phyloP scores from a whole-genome alignment of 2,329 filamentous ascomycete genomes.

The Apiospora phragmitis region DNA sequence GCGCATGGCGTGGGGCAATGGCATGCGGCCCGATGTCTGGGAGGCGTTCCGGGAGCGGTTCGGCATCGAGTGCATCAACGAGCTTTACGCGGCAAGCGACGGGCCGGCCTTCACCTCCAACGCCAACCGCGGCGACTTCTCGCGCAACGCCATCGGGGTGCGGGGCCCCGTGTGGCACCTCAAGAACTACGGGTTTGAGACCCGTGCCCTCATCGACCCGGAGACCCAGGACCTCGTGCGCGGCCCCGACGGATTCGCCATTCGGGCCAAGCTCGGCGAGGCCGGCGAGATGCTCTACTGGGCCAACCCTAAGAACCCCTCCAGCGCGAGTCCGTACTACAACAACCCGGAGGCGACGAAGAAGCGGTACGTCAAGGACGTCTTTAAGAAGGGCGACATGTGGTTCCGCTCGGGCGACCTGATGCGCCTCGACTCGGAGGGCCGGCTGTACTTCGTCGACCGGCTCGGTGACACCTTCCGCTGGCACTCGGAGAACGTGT shows the following conservation, averaged over 20 bases:
- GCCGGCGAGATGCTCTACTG: slow-evolving; percentile 72
- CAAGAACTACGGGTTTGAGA: slow-evolving; percentile 52
- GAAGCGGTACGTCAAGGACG: slow-evolving; percentile 62
- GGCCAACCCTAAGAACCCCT: slow-evolving; percentile 45
- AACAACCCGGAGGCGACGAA: slow-evolving; percentile 59
- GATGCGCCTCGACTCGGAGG: slow-evolving; percentile 59
- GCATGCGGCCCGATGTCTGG: slow-evolving; percentile 70
- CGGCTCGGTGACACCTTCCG: slow-evolving; percentile 71
- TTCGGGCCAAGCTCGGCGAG: slow-evolving; percentile 58
- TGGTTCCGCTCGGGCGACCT: slow-evolving; percentile 71
- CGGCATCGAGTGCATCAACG: slow-evolving; percentile 59
- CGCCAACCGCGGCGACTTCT: slow-evolving; percentile 59
- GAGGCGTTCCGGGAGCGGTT: slow-evolving; percentile 62
- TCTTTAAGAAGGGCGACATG: slow-evolving; percentile 66
- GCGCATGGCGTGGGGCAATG: slow-evolving; percentile 63
- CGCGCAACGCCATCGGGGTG: slow-evolving; percentile 64
- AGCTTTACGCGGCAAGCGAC: slow-evolving; percentile 79
- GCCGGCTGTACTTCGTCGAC: slow-evolving; percentile 69
- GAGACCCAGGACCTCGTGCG: slow-evolving; percentile 66
- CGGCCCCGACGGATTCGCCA: slow-evolving; percentile 67
- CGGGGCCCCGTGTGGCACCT: slow-evolving; percentile 63
- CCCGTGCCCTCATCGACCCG: slow-evolving; percentile 69
- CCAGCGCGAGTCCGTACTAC: slow-evolving; percentile 61
- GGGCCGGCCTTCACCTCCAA: slow-evolving; percentile 64
- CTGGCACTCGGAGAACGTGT: slow-evolving; percentile 56